phyloP scores from a whole-genome alignment of 2,329 filamentous ascomycete genomes.

The Biscogniauxia mediterranea region DNA sequence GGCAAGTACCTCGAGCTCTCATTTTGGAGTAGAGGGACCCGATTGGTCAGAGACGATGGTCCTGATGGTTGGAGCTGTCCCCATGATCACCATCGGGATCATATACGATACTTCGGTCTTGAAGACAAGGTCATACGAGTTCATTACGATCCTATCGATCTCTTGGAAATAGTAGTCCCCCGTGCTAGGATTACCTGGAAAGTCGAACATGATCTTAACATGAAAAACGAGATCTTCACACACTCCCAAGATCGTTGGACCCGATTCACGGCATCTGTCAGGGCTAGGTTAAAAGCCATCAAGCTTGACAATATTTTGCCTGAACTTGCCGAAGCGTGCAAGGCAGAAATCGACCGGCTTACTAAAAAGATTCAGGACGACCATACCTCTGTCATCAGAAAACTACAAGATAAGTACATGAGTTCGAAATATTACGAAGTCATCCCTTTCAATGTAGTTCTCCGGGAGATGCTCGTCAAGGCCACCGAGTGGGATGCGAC shows the following conservation, averaged over 20 bases:
- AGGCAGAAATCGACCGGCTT: constrained; percentile 75
- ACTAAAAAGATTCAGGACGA: constrained; percentile 81
- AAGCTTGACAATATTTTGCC: constrained; percentile 87
- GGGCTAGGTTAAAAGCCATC: constrained; percentile 79
- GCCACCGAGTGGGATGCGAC: constrained; percentile 90
- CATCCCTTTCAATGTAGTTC: constrained; percentile 84
- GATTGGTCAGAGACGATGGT: constrained; percentile 63
- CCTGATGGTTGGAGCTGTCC: constrained; percentile 55
- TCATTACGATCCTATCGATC: constrained; percentile 87
- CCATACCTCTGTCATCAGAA: constrained; percentile 67
- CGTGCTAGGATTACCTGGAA: constrained; percentile 93
- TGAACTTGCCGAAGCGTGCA: constrained; percentile 81
- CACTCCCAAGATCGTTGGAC: constrained; percentile 79
- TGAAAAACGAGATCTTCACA: constrained; percentile 89
- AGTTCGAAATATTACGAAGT: constrained; percentile 95
- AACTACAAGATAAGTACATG: constrained; percentile 87
- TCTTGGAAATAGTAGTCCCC: constrained; percentile 93
- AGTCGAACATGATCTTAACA: constrained; percentile 85
- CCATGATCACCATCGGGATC: constrained; percentile 89
- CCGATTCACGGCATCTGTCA: constrained; percentile 85
- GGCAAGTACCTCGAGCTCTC: constrained; percentile 97
- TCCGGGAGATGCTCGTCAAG: constrained; percentile 88
- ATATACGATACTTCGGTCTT: constrained; percentile 89
- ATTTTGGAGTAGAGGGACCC: constrained; percentile 88
- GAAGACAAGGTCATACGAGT: constrained; percentile 82